Base-by-base conservation (phyloP, 73 alveolate species). In the Paramecium caudatum region DNA sequence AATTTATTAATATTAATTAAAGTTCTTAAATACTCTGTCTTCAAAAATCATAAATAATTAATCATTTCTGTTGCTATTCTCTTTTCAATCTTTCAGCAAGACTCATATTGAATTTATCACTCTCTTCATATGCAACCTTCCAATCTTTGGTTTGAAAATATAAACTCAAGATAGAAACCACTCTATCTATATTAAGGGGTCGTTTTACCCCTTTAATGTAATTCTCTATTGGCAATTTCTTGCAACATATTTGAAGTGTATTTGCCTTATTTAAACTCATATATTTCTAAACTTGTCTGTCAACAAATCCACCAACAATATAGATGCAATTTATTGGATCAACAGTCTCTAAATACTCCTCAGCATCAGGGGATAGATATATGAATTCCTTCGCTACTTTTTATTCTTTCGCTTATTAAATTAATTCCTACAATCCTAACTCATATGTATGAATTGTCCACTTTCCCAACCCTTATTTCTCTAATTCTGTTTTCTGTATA, bases 221-320 rank as follows among this genome's bases (percentile, higher is more conserved):
- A 7, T n/a, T 15, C 16, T 69, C 62, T 0, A 74, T 74, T 36
- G 88, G 88, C 10, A 74, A 19, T 74, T 74, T 74, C 47, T 43
- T 74, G 12, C 69, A 21, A 43, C 88, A 74, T 5, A 74, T 36
- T n/a, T 74, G 43, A 4, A 74, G 43, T 3, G 69, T 8, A 10
- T 74, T 37, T 21, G 88, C 88, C 43, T 74, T 74, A 16, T 69
- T 74, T 9, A 41, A 41, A 43, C 88, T 74, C 88, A 74, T 74
- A 23, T 41, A 74, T 39, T 74, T 74, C 43, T 74, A 43, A n/a
- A 74, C 88, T 12, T 74, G 10, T 41, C 88, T 74, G 32, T 69
- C 86, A 7, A 69, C 86, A 69, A 69, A 69, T 36, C 86, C 86
- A 36, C 86, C 88, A 43, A 74, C 88, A 10, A 74, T 9, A 41